phyloP scores from a whole-genome alignment of 768 basidiomycete genomes.

The Kwoniella pini region DNA sequence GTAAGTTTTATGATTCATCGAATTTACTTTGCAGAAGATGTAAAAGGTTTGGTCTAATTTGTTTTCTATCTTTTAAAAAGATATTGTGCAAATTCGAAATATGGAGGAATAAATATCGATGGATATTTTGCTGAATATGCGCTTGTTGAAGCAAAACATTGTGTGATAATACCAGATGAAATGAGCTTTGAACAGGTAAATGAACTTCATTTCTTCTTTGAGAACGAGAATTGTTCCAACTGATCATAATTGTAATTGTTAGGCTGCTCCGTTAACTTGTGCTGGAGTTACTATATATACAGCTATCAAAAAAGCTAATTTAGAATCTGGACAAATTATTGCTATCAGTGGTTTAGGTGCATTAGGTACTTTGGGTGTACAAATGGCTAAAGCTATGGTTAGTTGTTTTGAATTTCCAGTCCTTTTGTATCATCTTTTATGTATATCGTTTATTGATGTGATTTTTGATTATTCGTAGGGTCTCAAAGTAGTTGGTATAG shows the following conservation, averaged over 20 bases:
- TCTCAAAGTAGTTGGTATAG: constrained; percentile 28
- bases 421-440: no score
- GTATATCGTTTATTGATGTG: no score
- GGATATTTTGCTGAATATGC: constrained; percentile 24
- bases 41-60: neutral
- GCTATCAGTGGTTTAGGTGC: constrained; percentile 34
- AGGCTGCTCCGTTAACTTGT: constrained; percentile 37
- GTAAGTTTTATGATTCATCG: constrained; percentile 3
- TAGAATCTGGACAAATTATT: constrained; percentile 27
- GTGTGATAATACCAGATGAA: constrained; percentile 8
- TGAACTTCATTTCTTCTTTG: neutral
- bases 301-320: constrained; percentile 23
- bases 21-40: no score
- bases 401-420: neutral
- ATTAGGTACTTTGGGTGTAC: constrained; percentile 28
- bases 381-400: constrained; percentile 27
- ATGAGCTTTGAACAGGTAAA: constrained; percentile 22
- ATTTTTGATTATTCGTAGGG: constrained; percentile 16
- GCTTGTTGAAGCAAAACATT: constrained; percentile 17
- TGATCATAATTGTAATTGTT: neutral
- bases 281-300: constrained; percentile 31
- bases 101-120: constrained; percentile 20
- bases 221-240: no score
- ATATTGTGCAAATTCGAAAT: constrained; percentile 16
- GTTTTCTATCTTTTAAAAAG: neutral